Conservation (phyloP, 352 stramenopile species). For the Halophytophthora polymorphica region DNA sequence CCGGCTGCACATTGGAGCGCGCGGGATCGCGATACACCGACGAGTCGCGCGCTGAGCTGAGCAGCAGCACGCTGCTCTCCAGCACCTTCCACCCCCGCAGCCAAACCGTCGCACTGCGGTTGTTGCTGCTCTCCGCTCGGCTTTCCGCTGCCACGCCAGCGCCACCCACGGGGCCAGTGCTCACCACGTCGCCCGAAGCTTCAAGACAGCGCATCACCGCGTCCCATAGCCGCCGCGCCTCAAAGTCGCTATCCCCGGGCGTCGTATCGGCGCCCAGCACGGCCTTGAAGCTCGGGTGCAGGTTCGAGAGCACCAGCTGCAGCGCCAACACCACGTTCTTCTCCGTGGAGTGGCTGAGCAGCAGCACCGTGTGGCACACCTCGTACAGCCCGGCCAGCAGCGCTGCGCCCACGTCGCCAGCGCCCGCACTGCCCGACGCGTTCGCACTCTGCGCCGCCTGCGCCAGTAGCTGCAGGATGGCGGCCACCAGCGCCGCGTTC, state of each 20-base stretch:
- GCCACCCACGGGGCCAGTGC: constrained; percentile 21
- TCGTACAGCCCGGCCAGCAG: constrained; percentile 47
- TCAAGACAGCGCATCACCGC: constrained; percentile 43
- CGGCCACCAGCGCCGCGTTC: constrained; percentile 53
- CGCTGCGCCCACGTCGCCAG: constrained; percentile 18
- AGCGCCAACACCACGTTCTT: constrained; percentile 65
- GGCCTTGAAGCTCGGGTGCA: constrained; percentile 44
- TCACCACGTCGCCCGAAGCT: constrained; percentile 40
- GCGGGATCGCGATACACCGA: constrained; percentile 70
- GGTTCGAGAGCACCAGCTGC: constrained; percentile 32
- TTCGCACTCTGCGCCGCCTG: constrained; percentile 12
- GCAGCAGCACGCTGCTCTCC: constrained; percentile 50
- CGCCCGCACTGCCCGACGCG: neutral
- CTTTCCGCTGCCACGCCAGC: neutral
- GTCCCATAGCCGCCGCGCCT: constrained; percentile 29
- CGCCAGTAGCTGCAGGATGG: constrained; percentile 50
- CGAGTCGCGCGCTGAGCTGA: constrained; percentile 46
- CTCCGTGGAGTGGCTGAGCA: constrained; percentile 71
- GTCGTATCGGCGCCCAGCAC: constrained; percentile 18
- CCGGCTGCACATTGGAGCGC: constrained; percentile 72
- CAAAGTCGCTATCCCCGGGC: constrained; percentile 4
- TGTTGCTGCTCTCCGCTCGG: constrained; percentile 27
- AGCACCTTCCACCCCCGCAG: constrained; percentile 60
- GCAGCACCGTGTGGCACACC: constrained; percentile 47
- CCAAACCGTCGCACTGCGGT: constrained; percentile 53